phyloP scores from a whole-genome alignment of 2,329 filamentous ascomycete species.

The Curvularia eragrostidis region DNA sequence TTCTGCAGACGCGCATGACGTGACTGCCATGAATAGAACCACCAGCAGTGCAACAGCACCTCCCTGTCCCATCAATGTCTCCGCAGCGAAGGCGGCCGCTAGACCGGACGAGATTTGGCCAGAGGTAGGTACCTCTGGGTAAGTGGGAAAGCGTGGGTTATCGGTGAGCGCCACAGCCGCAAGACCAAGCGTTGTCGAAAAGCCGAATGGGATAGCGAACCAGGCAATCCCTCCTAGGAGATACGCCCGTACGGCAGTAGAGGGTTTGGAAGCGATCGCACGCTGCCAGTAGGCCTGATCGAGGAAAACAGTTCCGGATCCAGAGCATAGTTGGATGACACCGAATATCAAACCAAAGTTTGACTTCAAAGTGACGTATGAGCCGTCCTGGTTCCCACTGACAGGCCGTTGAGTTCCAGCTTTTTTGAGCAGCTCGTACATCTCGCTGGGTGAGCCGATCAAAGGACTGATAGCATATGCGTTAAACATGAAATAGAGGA shows the following conservation, averaged over 20 bases:
- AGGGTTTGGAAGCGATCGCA: conserved; percentile 45
- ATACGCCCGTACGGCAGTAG: conserved; percentile 39
- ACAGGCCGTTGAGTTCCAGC: conserved; percentile 49
- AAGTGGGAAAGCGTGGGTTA: conserved; percentile 54
- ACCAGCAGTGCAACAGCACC: conserved; percentile 41
- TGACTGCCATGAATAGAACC: conserved; percentile 47
- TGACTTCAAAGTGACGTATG: conserved; percentile 52
- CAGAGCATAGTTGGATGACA: conserved; percentile 52
- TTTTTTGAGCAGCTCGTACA: conserved; percentile 52
- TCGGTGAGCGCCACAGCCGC: conserved; percentile 54
- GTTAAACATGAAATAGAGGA: conserved; percentile 55
- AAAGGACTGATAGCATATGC: conserved; percentile 50
- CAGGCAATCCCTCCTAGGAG: conserved; percentile 56
- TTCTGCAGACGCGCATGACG: conserved; percentile 49
- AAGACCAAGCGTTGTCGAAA: conserved; percentile 57
- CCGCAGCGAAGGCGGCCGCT: conserved; percentile 40
- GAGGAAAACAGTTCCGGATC: conserved; percentile 50
- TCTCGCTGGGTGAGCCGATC: conserved; percentile 49
- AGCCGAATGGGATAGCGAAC: conserved; percentile 58
- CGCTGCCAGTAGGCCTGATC: conserved; percentile 58
- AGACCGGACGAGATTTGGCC: conserved; percentile 40
- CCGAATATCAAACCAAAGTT: conserved; percentile 55
- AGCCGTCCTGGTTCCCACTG: conserved; percentile 49
- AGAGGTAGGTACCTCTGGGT: conserved; percentile 41
- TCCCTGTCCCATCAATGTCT: conserved; percentile 37